phyloP scores from a whole-genome alignment of 1,284 basidiomycete genomes.

The Sanghuangporus weigelae region DNA sequence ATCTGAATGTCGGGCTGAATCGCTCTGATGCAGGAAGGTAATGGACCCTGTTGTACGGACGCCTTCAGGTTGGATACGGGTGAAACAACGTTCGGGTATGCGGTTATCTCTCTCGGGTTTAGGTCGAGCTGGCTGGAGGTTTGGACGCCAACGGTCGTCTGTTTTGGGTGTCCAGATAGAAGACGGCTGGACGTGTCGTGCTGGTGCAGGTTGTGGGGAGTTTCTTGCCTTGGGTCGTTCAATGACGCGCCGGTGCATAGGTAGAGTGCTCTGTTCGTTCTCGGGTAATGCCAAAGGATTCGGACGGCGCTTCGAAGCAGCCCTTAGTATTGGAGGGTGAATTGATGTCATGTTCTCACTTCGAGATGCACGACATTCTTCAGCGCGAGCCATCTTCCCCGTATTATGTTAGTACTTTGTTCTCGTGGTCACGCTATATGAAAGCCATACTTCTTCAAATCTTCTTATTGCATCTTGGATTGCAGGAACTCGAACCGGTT shows the following conservation, averaged over 20 bases:
- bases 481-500: not conserved
- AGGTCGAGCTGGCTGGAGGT: not conserved
- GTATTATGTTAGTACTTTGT: not conserved
- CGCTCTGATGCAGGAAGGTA: too few species aligned
- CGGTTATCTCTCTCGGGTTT: too few species aligned
- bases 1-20: too few species aligned
- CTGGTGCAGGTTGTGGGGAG: not conserved
- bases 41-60: too few species aligned
- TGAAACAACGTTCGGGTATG: too few species aligned
- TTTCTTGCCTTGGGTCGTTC: not conserved
- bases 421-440: not conserved
- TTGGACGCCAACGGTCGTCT: not conserved
- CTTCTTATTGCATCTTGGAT: not conserved
- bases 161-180: not conserved
- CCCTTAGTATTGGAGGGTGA: not conserved
- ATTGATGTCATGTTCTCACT: not conserved
- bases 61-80: too few species aligned
- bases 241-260: not conserved
- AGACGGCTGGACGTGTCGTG: not conserved
- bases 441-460: not conserved
- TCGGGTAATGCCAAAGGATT: not conserved
- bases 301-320: not conserved
- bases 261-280: not conserved
- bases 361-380: not conserved
- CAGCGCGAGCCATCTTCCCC: not conserved